Evolutionary conservation across 2,329 filamentous ascomycete species (phyloP).

Genomic region (Cryphonectria radicalis): DNA sequence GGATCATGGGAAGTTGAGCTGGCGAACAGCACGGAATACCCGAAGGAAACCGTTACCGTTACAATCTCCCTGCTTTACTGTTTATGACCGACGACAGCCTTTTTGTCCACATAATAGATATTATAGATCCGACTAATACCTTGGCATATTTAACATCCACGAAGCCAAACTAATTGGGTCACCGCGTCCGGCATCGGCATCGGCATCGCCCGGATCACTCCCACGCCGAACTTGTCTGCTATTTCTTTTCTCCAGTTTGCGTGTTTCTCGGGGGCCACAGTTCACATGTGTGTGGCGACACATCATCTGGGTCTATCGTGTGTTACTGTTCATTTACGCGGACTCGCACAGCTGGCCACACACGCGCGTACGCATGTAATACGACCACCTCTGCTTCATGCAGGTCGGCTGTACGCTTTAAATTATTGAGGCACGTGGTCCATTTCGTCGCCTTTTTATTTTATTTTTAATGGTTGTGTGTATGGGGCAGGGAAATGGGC

Average conservation of each 20-base stretch:
- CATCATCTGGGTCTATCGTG: constrained; percentile 11
- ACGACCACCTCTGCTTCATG: neutral
- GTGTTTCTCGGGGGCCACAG: constrained; percentile 10
- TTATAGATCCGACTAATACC: neutral
- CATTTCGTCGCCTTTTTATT: neutral
- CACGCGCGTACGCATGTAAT: neutral
- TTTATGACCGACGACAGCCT: neutral
- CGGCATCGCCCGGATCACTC: neutral
- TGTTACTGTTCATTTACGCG: neutral
- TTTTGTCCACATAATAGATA: neutral
- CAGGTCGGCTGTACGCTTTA: neutral
- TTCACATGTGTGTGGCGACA: constrained; percentile 2
- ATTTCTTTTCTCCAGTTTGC: neutral
- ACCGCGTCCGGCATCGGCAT: neutral
- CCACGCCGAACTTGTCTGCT: neutral
- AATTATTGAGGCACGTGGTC: neutral
- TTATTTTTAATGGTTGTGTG: neutral
- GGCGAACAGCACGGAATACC: neutral
- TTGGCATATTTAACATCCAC: neutral
- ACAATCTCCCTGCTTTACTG: neutral
- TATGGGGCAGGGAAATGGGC: neutral
- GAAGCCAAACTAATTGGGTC: neutral
- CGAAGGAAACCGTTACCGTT: neutral
- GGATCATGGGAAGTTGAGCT: neutral
- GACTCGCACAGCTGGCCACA: constrained; percentile 2